A percentile compares a stretch with the other conserved stretches of the same genome.
Evolutionary conservation across 2,329 filamentous ascomycete genomes (phyloP).

Genomic region (Neospermospora avenae): DNA sequence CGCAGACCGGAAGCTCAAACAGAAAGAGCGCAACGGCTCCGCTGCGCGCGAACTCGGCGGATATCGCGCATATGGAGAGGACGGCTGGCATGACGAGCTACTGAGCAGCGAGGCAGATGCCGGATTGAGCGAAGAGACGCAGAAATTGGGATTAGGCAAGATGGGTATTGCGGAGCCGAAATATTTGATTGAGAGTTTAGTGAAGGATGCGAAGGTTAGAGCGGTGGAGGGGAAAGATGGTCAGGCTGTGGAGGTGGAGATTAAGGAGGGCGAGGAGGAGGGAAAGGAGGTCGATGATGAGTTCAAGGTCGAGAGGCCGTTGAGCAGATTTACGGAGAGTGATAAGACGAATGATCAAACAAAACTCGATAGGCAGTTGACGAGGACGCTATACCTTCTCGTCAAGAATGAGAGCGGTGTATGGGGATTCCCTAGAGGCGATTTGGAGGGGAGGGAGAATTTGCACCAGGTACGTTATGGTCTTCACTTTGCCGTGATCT

Average conservation of each 20-base stretch:
- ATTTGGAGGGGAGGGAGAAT: conserved; percentile 67
- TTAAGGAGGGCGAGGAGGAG: conserved; percentile 39
- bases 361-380: conserved; percentile 76
- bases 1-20: conserved; percentile 86
- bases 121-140: conserved; percentile 38
- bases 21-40: conserved; percentile 67
- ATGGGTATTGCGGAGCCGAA: conserved; percentile 51
- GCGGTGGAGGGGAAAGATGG: conserved; percentile 48
- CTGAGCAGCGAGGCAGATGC: conserved; percentile 66
- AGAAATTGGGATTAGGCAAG: conserved; percentile 55
- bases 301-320: conserved; percentile 68
- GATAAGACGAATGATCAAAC: conserved; percentile 70
- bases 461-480: conserved; percentile 70
- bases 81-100: conserved; percentile 90
- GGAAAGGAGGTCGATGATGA: conserved; percentile 43
- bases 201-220: conserved; percentile 26
- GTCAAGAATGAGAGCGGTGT: conserved; percentile 67
- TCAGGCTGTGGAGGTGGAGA: conserved; percentile 65
- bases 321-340: conserved; percentile 70
- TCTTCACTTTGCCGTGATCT: not conserved
- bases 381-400: conserved; percentile 82
- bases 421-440: conserved; percentile 81
- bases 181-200: conserved; percentile 61
- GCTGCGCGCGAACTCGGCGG: conserved; percentile 80
- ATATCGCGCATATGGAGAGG: conserved; percentile 70